Base-by-base conservation (phyloP, 2,329 filamentous ascomycete genomes). In the Zymoseptoria passerinii region DNA sequence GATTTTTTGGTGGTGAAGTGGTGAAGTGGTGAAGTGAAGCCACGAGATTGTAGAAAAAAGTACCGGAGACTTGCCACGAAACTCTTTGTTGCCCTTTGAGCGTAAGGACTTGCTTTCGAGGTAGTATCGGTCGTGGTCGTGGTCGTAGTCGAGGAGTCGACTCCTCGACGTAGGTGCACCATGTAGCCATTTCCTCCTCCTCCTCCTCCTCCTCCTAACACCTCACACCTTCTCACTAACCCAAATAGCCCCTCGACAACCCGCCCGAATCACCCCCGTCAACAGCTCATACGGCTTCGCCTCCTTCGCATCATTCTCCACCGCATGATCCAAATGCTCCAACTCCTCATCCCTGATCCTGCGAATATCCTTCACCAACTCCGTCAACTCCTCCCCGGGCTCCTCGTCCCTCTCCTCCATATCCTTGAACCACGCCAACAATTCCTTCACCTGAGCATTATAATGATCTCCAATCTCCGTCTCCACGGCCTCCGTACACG, bases 381-480 rank as follows among this genome's bases (percentile, higher is more conserved):
- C 82, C 55, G 78, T 81, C 65, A 99, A 74, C 76, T 97, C 92
- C 8, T 82, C 82, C 2, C 92, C 89, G 0, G 94, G 80, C 51
- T 89, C 88, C 71, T 95, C 90, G 0, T 92, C 92, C 53, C 86
- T 81, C 8, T 78, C 79, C 74, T 92, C 83, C 79, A 91, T 89
- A 64, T 86, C 82, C 7, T 82, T 79, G 58, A 90, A 83, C 87
- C 95, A 96, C 62, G 88, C 86, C 48, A 97, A 74, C 66, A 99
- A 76, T 55, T 83, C 82, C 27, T 90, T 80, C 49, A 99, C 90
- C 76, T 99, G 94, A 63, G 85, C 85, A 72, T 97, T 97, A 73
- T 99, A 99, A 76, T 99, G 94, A 28, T 85, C 85, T 2, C 94
- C 94, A 63, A 99, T 99, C 78, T 97, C 94, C 6, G 92, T 99